Evolutionary conservation across 2,329 filamentous ascomycete genomes (phyloP).

Genomic region (Phyllosticta paracitricarpa): DNA sequence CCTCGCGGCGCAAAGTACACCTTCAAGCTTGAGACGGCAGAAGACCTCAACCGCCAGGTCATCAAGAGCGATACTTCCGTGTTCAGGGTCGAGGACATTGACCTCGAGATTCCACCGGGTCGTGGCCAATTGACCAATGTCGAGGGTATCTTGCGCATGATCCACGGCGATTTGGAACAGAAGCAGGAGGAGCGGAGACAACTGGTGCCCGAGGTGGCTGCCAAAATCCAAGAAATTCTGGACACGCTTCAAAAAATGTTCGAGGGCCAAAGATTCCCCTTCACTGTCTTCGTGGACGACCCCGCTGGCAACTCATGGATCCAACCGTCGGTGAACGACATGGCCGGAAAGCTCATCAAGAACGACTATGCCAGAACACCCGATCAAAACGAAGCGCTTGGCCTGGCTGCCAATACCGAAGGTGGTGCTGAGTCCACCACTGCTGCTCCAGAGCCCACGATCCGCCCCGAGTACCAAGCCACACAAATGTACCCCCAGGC

Average conservation of each 20-base stretch:
- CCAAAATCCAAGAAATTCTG: constrained; percentile 70
- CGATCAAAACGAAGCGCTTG: constrained; percentile 79
- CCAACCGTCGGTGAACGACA: constrained; percentile 64
- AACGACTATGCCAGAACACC: constrained; percentile 71
- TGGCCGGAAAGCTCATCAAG: constrained; percentile 83
- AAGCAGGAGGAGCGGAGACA: constrained; percentile 76
- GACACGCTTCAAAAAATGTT: constrained; percentile 67
- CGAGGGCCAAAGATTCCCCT: constrained; percentile 68
- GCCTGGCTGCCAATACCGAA: constrained; percentile 48
- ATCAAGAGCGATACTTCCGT: constrained; percentile 84
- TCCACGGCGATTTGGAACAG: constrained; percentile 69
- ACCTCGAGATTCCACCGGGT: constrained; percentile 85
- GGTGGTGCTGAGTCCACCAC: constrained; percentile 22
- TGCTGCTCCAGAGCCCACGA: constrained; percentile 46
- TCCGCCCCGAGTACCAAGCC: constrained; percentile 43
- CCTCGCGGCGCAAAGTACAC: constrained; percentile 78
- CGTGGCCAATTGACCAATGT: constrained; percentile 89
- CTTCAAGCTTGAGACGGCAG: constrained; percentile 60
- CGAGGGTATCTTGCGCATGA: constrained; percentile 71
- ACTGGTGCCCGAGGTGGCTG: constrained; percentile 65
- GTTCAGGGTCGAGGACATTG: constrained; percentile 82
- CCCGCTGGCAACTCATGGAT: constrained; percentile 95
- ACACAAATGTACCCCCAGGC: constrained; percentile 35
- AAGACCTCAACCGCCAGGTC: constrained; percentile 76
- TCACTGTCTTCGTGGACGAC: constrained; percentile 81